Evolutionary conservation across 2,329 filamentous ascomycete genomes (phyloP).

Genomic region (Penicillium verrucosum): DNA sequence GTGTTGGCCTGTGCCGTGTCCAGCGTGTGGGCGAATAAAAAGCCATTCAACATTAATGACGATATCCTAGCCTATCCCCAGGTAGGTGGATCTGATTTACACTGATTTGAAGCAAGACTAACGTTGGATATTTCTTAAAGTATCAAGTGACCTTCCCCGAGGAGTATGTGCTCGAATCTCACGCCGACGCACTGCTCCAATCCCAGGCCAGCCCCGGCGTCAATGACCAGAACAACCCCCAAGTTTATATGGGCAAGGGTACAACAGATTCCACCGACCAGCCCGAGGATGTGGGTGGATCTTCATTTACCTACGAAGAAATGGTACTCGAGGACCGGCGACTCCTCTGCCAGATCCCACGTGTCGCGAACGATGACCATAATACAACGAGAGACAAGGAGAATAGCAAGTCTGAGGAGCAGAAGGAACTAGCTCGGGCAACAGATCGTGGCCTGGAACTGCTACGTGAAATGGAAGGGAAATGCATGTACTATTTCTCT

Average conservation of each 20-base stretch:
- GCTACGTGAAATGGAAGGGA: conserved; percentile 70
- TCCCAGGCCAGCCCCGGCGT: conserved; percentile 19
- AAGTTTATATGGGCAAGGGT: conserved; percentile 24
- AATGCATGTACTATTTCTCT: conserved; percentile 77
- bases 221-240: conserved; percentile 22
- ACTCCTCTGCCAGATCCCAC: conserved; percentile 82
- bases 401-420: conserved; percentile 62
- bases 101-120: neutral
- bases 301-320: conserved; percentile 59
- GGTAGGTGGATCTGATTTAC: conserved; percentile 49
- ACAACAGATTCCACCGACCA: conserved; percentile 58
- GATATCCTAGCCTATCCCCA: conserved; percentile 84
- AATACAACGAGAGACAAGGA: conserved; percentile 63
- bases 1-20: conserved; percentile 32
- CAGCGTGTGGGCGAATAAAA: conserved; percentile 51
- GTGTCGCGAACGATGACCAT: conserved; percentile 61
- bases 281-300: conserved; percentile 18
- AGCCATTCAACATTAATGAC: conserved; percentile 79
- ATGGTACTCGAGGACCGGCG: conserved; percentile 67
- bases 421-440: conserved; percentile 74
- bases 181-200: conserved; percentile 59
- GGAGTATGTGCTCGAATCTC: conserved; percentile 66
- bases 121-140: conserved; percentile 42
- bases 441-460: conserved; percentile 77
- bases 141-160: conserved; percentile 77